These are phyloP conservation scores for Ceratocystiopsis brevicomis DNA, from an alignment of 2,329 filamentous ascomycete species.

Conservation along the genomic window DNA sequence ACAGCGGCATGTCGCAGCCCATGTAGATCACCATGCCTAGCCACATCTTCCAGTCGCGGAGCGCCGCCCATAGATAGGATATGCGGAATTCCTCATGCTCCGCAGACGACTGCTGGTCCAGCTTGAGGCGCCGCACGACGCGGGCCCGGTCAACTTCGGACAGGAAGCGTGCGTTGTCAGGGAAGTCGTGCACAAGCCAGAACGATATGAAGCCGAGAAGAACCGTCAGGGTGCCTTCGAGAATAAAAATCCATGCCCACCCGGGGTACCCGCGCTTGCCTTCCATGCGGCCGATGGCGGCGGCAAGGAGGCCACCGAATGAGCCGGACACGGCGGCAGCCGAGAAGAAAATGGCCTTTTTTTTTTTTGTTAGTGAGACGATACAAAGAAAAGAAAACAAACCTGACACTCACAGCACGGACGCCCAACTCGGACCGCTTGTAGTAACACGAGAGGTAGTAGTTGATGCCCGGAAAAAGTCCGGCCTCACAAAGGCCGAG, in stretches of 20 bases:
- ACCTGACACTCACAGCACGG: slow-evolving; percentile 29
- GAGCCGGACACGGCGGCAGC: slow-evolving; percentile 59
- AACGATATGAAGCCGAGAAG: slow-evolving; percentile 45
- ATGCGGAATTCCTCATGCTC: slow-evolving; percentile 53
- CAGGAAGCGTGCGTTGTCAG: slow-evolving; percentile 53
- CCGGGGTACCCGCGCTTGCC: slow-evolving; percentile 32
- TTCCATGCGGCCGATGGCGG: slow-evolving; percentile 47
- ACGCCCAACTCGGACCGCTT: slow-evolving; percentile 56
- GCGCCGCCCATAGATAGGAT: slow-evolving; percentile 48
- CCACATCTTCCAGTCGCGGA: slow-evolving; percentile 61
- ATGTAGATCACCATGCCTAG: slow-evolving; percentile 28
- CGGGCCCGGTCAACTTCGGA: slow-evolving; percentile 44
- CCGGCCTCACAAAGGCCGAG: slow-evolving; percentile 58
- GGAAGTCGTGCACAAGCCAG: slow-evolving; percentile 64
- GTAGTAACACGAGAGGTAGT: slow-evolving; percentile 66
- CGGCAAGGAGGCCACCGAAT: slow-evolving; percentile 51
- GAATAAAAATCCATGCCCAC: slow-evolving; percentile 45
- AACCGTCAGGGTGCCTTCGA: slow-evolving; percentile 50
- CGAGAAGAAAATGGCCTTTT: slow-evolving; percentile 54
- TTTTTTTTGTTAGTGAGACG: too few species aligned
- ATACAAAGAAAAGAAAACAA: neutral
- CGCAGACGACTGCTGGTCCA: slow-evolving; percentile 48
- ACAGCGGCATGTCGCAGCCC: slow-evolving; percentile 28
- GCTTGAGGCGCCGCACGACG: slow-evolving; percentile 46
- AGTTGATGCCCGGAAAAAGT: slow-evolving; percentile 49